These are phyloP conservation scores for Citrus medica DNA, from an alignment of 345 rosid species.

Conservation along the genomic window DNA sequence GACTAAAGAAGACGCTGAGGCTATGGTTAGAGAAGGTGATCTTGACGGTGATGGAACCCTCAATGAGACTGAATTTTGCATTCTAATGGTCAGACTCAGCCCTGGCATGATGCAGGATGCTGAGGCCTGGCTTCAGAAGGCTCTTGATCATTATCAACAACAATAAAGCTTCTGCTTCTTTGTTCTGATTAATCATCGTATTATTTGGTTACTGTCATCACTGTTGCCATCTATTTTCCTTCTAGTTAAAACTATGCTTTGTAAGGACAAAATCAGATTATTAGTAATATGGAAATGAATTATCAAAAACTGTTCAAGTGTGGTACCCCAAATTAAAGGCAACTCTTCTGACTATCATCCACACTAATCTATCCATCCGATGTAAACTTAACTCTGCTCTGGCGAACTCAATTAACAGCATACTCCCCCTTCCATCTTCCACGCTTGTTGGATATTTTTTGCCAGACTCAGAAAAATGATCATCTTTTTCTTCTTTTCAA, in stretches of 20 bases:
- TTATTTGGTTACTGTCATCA: neutral
- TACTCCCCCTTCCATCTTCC: too few species aligned
- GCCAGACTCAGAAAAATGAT: too few species aligned
- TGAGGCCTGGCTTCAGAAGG: constrained; percentile 70
- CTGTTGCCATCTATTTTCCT: too few species aligned
- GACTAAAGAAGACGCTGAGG: constrained; percentile 64
- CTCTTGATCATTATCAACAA: constrained; percentile 39
- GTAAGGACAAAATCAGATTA: neutral
- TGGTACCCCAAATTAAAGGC: too few species aligned
- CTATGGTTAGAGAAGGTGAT: constrained; percentile 84
- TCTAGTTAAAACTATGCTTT: too few species aligned
- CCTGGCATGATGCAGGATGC: constrained; percentile 88
- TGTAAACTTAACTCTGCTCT: too few species aligned
- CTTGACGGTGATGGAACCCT: constrained; percentile 81
- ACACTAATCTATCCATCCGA: too few species aligned
- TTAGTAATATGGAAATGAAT: neutral
- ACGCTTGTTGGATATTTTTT: too few species aligned
- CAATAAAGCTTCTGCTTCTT: constrained; percentile 10
- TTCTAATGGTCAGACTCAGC: constrained; percentile 88
- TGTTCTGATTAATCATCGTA: neutral
- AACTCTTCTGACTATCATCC: too few species aligned
- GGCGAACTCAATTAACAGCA: too few species aligned
- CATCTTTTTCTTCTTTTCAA: too few species aligned
- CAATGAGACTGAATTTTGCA: constrained; percentile 71
- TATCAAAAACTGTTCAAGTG: too few species aligned